phyloP scores from a whole-genome alignment of 306 rosid species.

The Erythrophleum fordii region DNA sequence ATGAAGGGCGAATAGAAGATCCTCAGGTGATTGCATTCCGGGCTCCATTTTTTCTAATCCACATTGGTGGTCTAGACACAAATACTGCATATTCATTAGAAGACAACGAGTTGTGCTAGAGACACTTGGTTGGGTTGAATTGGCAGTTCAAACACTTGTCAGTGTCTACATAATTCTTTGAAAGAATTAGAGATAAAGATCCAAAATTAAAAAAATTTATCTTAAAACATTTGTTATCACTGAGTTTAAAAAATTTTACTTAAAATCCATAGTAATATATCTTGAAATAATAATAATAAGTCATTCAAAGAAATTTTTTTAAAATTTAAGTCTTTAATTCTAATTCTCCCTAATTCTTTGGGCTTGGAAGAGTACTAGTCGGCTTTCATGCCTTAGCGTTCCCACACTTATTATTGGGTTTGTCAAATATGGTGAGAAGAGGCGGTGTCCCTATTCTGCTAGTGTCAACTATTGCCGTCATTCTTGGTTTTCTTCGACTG shows the following conservation, averaged over 20 bases:
- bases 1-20: background rate
- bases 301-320: no score
- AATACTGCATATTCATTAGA: constrained; percentile 12
- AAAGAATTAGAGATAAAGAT: no score
- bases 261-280: no score
- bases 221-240: no score
- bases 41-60: constrained; percentile 1
- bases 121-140: no score
- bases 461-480: background rate
- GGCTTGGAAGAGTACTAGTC: background rate
- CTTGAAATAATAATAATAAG: no score
- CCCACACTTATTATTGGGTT: constrained; percentile 3
- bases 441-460: background rate
- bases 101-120: constrained; percentile 15
- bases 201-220: no score
- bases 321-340: no score
- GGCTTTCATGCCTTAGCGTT: background rate
- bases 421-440: constrained; percentile 17
- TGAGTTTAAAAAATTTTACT: no score
- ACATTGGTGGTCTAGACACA: constrained; percentile 11
- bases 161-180: background rate
- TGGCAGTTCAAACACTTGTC: background rate
- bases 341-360: no score
- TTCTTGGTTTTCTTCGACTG: background rate
- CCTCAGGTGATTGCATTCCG: background rate